Evolutionary conservation across 208 protist genomes (phyloP), one percentile per base, ranked within the genome.

Genomic region (Angomonas desouzai): DNA sequence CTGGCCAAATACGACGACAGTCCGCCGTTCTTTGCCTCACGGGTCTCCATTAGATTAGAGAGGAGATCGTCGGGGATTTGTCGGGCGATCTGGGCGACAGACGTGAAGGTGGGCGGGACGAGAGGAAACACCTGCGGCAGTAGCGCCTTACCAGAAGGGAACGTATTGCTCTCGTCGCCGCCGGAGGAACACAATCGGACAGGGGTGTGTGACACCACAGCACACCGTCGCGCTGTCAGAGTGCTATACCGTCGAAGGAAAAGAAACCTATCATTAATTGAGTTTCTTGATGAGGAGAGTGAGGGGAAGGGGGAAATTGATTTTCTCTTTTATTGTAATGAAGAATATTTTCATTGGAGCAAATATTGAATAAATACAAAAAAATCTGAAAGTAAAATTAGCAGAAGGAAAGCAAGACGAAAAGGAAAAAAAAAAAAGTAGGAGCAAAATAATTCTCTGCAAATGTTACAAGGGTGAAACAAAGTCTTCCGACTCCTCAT

Each of bases 71-170:
- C 61, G 4, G 61, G 61, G 1, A 66, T 6, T 20, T 51, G 11
- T 18, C 70, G 72, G 16, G 66, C 71, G n/a, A 85, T 66, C 59
- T 85, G 79, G 13, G 79, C 72, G 16, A 78, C 70, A 23, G 79
- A 53, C 33, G 72, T 81, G 55, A 51, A 51, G 45, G 45, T 51
- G 10, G 10, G 10, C 6, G 45, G 45, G 45, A 51, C 45, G 18
- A 51, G n/a, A 23, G 45, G 6, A 51, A 51, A 6, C 45, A 51
- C 45, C 9, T 16, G 18, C 3, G 45, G 18, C 3, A 51, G 45
- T 23, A 27, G 45, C 6, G 6, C 36, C 13, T 40, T 40, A 40
- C 36, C 36, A 40, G 36, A 40, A 18, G 9, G 36, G 13, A 6
- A 18, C 36, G 6, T 40, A 13, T 40, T 13, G 13, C 13, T 13